Conservation (phyloP, 805 yeast genomes). For the Metschnikowia peoriensis region DNA sequence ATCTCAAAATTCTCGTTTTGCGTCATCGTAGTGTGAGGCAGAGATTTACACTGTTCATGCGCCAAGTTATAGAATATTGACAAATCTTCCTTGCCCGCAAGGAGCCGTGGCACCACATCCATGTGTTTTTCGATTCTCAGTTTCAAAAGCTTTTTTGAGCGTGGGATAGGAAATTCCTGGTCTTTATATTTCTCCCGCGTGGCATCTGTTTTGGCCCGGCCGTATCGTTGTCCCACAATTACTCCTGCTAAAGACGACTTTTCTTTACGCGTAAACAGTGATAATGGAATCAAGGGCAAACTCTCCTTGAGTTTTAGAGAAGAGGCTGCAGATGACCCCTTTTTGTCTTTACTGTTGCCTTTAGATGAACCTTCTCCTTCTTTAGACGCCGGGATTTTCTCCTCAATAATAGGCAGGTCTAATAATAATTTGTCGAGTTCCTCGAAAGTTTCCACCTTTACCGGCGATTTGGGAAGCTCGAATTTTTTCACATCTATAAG, state of each 20-base stretch:
- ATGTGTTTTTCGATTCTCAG: constrained; percentile 22
- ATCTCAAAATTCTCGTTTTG: constrained; percentile 45
- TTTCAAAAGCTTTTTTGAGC: constrained; percentile 31
- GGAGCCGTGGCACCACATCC: constrained; percentile 32
- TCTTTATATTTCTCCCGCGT: constrained; percentile 18
- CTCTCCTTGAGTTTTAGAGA: not conserved
- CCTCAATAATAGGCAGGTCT: not conserved
- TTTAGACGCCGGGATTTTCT: not conserved
- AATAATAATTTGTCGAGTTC: constrained; percentile 8
- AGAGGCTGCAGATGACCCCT: not conserved
- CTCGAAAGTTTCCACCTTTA: constrained; percentile 1
- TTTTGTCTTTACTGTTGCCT: not conserved
- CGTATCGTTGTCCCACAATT: constrained; percentile 4
- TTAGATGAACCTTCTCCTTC: too few relatives aligned
- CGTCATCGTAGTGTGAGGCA: constrained; percentile 45
- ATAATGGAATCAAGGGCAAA: not conserved
- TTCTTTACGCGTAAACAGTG: not conserved
- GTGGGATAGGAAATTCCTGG: constrained; percentile 19
- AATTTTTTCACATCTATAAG: constrained; percentile 8
- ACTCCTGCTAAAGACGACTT: constrained; percentile 1
- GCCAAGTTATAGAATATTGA: constrained; percentile 56
- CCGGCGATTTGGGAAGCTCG: not conserved
- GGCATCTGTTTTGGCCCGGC: constrained; percentile 2
- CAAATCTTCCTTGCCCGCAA: constrained; percentile 39
- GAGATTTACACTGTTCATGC: constrained; percentile 32